A percentile compares a stretch with the other conserved stretches of the same genome.
phyloP scores from a whole-genome alignment of 306 rosid species.

The Alnus glutinosa region DNA sequence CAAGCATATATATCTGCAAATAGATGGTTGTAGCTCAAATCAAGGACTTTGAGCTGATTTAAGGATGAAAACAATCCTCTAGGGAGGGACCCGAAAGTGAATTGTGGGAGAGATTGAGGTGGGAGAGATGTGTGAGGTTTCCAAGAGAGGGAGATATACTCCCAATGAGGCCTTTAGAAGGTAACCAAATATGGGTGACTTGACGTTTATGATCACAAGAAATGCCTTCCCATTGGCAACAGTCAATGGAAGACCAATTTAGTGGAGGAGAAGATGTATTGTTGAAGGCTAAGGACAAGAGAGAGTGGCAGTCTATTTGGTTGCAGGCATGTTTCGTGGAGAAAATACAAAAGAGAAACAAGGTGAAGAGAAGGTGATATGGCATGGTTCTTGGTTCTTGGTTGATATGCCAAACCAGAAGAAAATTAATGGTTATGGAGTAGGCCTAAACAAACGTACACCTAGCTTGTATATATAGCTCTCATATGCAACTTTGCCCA shows the following conservation, averaged over 20 bases:
- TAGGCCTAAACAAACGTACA: too few species aligned
- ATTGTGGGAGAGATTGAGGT: background rate
- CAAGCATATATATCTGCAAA: background rate
- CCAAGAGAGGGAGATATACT: background rate
- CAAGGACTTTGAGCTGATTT: background rate
- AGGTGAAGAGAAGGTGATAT: too few species aligned
- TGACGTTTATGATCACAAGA: background rate
- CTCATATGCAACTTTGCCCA: too few species aligned
- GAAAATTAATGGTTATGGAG: too few species aligned
- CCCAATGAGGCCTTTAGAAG: background rate
- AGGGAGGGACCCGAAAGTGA: background rate
- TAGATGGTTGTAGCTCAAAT: slow-evolving; percentile 20
- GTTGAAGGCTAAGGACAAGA: background rate
- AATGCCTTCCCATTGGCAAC: background rate
- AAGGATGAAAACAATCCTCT: slow-evolving; percentile 4
- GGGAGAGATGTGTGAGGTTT: background rate
- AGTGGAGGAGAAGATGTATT: background rate
- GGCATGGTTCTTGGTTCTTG: too few species aligned
- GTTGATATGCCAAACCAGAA: too few species aligned
- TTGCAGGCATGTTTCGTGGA: background rate
- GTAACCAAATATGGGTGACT: background rate
- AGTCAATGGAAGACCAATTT: background rate
- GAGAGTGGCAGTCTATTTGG: background rate
- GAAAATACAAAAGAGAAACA: background rate
- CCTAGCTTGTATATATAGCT: too few species aligned